Evolutionary conservation across 2,329 filamentous ascomycete genomes (phyloP).

Genomic region (Alternaria triticina): DNA sequence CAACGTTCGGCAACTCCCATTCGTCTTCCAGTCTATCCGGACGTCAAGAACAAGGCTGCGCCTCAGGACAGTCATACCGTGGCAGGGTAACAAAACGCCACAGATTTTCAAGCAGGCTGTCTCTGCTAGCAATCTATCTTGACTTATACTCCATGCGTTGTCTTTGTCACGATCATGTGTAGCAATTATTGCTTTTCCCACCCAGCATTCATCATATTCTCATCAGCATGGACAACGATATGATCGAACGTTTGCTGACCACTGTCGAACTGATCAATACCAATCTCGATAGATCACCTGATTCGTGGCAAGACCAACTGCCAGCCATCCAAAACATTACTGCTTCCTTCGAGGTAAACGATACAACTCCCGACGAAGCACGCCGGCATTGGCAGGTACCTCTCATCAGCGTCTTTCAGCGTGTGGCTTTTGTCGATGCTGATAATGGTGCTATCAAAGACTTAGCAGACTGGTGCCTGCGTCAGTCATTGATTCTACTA

Average conservation of each 20-base stretch:
- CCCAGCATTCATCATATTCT: neutral
- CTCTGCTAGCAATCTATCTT: neutral
- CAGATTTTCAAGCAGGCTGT: neutral
- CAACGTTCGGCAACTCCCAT: neutral
- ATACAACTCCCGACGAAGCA: conserved; percentile 18
- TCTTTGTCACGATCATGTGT: neutral
- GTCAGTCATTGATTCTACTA: conserved; percentile 55
- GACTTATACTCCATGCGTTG: neutral
- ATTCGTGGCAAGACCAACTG: conserved; percentile 39
- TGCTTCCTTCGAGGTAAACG: conserved; percentile 23
- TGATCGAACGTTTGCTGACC: conserved; percentile 21
- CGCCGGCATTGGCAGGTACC: conserved; percentile 31
- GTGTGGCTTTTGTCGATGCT: conserved; percentile 57
- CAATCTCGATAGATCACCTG: conserved; percentile 41
- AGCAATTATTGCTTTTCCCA: neutral
- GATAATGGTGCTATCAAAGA: conserved; percentile 55
- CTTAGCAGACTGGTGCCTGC: conserved; percentile 58
- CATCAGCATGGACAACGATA: conserved; percentile 22
- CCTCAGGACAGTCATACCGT: neutral
- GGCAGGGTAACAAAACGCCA: neutral
- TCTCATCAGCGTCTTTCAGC: conserved; percentile 54
- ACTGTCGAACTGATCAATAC: conserved; percentile 41
- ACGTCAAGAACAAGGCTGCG: neutral
- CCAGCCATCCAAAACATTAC: conserved; percentile 26
- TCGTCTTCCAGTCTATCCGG: neutral